A percentile compares a stretch with the other conserved stretches of the same genome.
phyloP scores from a whole-genome alignment of 2,329 filamentous ascomycete genomes.

The Aspergillus tubingensis region DNA sequence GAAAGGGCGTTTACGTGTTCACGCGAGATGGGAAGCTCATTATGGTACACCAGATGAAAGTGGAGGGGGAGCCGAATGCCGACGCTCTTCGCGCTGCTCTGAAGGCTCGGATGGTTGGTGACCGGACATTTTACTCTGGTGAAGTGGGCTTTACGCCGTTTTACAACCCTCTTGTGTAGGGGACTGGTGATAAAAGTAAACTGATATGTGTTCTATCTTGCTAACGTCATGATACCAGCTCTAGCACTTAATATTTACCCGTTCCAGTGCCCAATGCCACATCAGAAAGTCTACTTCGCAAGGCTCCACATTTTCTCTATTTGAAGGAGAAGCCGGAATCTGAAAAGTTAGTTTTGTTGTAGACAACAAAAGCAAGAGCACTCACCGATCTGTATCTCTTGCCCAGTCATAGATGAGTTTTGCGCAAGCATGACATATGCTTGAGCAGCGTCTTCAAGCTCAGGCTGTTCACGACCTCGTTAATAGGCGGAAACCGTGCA shows the following conservation, averaged over 20 bases:
- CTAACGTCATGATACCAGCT: slow-evolving; percentile 24
- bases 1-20: slow-evolving; percentile 38
- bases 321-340: slow-evolving; percentile 37
- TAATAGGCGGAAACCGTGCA: slow-evolving; percentile 7
- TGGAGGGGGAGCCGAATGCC: slow-evolving; percentile 41
- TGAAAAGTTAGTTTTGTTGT: slow-evolving; percentile 21
- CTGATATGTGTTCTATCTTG: slow-evolving; percentile 11
- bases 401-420: slow-evolving; percentile 51
- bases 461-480: slow-evolving; percentile 31
- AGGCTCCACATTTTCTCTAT: background rate
- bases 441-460: slow-evolving; percentile 46
- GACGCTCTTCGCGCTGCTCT: slow-evolving; percentile 40
- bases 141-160: slow-evolving; percentile 33
- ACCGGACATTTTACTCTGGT: slow-evolving; percentile 29
- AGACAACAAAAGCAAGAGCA: background rate
- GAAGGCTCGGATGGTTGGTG: slow-evolving; percentile 43
- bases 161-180: slow-evolving; percentile 32
- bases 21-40: slow-evolving; percentile 40
- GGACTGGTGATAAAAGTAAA: slow-evolving; percentile 20
- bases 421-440: slow-evolving; percentile 44
- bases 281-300: background rate
- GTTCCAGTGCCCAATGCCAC: background rate
- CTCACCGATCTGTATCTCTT: slow-evolving; percentile 47
- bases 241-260: slow-evolving; percentile 2
- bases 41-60: slow-evolving; percentile 42